Conservation (phyloP, 2,329 filamentous ascomycete genomes). For the Penicillium sp. region DNA sequence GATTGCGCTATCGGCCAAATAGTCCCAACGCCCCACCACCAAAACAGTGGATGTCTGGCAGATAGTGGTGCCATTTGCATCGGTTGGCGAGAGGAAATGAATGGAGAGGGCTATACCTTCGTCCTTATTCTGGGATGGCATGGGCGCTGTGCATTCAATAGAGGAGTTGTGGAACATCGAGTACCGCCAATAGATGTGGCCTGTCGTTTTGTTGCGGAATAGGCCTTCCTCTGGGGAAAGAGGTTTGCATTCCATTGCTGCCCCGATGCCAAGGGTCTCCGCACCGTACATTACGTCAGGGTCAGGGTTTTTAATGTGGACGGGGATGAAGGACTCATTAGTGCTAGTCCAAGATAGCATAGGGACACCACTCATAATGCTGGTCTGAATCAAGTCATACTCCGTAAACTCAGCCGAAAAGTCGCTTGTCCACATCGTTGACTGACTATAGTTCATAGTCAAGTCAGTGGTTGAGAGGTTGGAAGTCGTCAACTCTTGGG, state of each 20-base stretch:
- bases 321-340: slow-evolving; percentile 32
- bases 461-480: slow-evolving; percentile 24
- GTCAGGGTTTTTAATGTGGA: slow-evolving; percentile 22
- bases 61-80: slow-evolving; percentile 20
- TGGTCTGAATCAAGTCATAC: slow-evolving; percentile 37
- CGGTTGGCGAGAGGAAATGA: slow-evolving; percentile 33
- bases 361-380: slow-evolving; percentile 34
- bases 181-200: slow-evolving; percentile 28
- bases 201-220: slow-evolving; percentile 9
- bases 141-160: slow-evolving; percentile 27
- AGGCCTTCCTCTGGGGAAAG: slow-evolving; percentile 22
- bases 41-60: slow-evolving; percentile 35
- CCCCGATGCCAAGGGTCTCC: slow-evolving; percentile 30
- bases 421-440: slow-evolving; percentile 28
- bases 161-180: slow-evolving; percentile 23
- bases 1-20: slow-evolving; percentile 23
- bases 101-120: slow-evolving; percentile 33
- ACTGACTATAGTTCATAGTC: slow-evolving; percentile 32
- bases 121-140: slow-evolving; percentile 22
- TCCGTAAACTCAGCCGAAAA: slow-evolving; percentile 37
- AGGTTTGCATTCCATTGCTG: slow-evolving; percentile 24
- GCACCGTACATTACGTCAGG: slow-evolving; percentile 28
- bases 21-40: slow-evolving; percentile 36
- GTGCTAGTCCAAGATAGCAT: slow-evolving; percentile 34
- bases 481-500: slow-evolving; percentile 30